Evolutionary conservation across 1,284 basidiomycete species (phyloP).

Genomic region (Rhodotorula sp.): DNA sequence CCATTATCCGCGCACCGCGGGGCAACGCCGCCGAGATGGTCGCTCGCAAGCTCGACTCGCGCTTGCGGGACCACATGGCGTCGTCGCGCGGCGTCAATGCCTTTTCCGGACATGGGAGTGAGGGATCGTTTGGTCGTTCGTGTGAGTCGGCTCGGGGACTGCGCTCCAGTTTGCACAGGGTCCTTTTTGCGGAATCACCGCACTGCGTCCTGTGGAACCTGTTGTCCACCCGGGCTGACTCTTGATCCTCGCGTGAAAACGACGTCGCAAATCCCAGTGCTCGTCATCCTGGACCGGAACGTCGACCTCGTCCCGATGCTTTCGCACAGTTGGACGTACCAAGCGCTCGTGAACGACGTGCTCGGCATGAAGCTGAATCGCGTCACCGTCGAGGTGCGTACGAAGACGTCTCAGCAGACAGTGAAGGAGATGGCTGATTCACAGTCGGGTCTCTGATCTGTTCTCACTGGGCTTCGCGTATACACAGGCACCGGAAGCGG

Average conservation of each 20-base stretch:
- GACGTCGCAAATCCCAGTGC: conserved; percentile 50
- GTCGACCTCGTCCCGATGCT: conserved; percentile 93
- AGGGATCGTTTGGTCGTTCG: conserved; percentile 59
- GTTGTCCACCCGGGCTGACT: too few species aligned
- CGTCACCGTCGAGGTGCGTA: conserved; percentile 67
- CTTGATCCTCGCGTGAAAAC: too few species aligned
- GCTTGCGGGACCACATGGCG: conserved; percentile 87
- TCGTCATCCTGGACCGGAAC: conserved; percentile 92
- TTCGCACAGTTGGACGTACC: conserved; percentile 98
- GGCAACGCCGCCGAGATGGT: conserved; percentile 99
- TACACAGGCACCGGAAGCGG: conserved; percentile 55
- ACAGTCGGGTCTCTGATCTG: too few species aligned
- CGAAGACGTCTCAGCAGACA: background rate
- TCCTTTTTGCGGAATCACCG: too few species aligned
- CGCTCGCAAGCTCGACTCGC: conserved; percentile 88
- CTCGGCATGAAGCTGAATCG: conserved; percentile 96
- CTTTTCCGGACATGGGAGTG: conserved; percentile 52
- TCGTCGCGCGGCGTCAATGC: conserved; percentile 62
- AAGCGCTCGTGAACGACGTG: conserved; percentile 96
- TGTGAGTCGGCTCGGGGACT: conserved; percentile 46
- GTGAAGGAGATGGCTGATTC: background rate
- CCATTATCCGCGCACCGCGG: conserved; percentile 88
- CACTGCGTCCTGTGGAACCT: too few species aligned
- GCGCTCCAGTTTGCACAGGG: background rate
- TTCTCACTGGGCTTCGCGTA: too few species aligned